Evolutionary conservation across 2,329 filamentous ascomycete genomes (phyloP).

Genomic region (Neonectria magnoliae): DNA sequence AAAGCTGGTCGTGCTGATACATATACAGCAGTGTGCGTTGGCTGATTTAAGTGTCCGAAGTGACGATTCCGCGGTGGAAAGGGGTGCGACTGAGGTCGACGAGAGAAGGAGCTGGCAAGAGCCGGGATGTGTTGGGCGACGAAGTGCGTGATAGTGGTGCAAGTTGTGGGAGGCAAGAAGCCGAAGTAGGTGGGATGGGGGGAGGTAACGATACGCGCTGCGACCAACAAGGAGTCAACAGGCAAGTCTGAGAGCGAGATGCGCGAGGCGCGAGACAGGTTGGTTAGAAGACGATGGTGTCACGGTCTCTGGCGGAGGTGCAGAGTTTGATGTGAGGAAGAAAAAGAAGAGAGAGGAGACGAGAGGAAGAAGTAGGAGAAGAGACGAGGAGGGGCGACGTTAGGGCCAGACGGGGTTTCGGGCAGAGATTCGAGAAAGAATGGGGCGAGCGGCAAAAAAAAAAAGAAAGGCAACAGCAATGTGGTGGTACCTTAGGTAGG

Average conservation of each 20-base stretch:
- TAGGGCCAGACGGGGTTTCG: constrained; percentile 42
- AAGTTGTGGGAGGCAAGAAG: constrained; percentile 14
- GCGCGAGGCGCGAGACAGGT: constrained; percentile 34
- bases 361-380: constrained; percentile 32
- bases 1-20: constrained; percentile 94
- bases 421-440: constrained; percentile 31
- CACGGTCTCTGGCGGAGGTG: constrained; percentile 38
- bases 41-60: constrained; percentile 45
- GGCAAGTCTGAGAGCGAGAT: constrained; percentile 31
- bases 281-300: constrained; percentile 27
- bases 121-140: constrained; percentile 9
- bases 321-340: constrained; percentile 37
- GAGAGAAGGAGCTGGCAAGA: constrained; percentile 16
- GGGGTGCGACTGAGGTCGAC: constrained; percentile 25
- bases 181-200: constrained; percentile 19
- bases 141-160: constrained; percentile 6
- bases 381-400: constrained; percentile 38
- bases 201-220: constrained; percentile 37
- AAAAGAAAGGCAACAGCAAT: constrained; percentile 12
- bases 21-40: constrained; percentile 76
- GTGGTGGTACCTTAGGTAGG: neutral
- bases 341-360: constrained; percentile 31
- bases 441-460: constrained; percentile 38
- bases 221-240: constrained; percentile 42
- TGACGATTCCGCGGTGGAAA: constrained; percentile 34